Base-by-base conservation (phyloP, 2,329 filamentous ascomycete species). In the Colletotrichum costaricense region DNA sequence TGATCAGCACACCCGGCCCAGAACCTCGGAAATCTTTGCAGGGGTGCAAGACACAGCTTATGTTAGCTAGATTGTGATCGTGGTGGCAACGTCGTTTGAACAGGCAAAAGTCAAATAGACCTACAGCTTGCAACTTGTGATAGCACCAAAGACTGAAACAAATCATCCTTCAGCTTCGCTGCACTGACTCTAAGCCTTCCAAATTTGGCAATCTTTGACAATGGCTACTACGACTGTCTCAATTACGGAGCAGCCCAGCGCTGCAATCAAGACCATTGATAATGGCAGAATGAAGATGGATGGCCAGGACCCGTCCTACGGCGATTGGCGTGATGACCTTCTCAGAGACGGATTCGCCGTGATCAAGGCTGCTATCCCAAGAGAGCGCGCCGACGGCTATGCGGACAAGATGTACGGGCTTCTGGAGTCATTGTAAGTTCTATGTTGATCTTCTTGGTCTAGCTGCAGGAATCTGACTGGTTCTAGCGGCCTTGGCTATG, bases 321-420 rank as follows among this genome's bases (percentile, higher is more conserved):
- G 56, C 19, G 83, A 84, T 76, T 84, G 81, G 79, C 76, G 80
- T 33, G 81, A 81, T 49, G 82, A 85, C 11, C 77, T 79, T 8
- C 55, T 75, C n/a, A 68, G 72, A 16, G 74, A 75, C 24, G 74
- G 74, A 22, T 75, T 72, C 14, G 72, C 68, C 16, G 49, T 75
- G 12, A 60, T 75, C 52, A 75, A 75, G n/a, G 72, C 67, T 16
- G 74, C 72, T 38, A 67, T 75, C 26, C 74, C 72, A 2, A 33
- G 55, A 28, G 72, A 75, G 35, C 62, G 74, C 3, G 74, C 75
- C 5, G 67, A 71, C 11, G 74, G 76, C 19, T 85, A 85, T 73
- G 74, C 77, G 8, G 72, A 78, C 52, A 79, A 81, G 42, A 77
- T 79, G 24, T 78, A 78, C 59, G 72, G 73, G 2, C 64, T 72